phyloP scores from a whole-genome alignment of 2,329 filamentous ascomycete species.

The Epichloe baconii region DNA sequence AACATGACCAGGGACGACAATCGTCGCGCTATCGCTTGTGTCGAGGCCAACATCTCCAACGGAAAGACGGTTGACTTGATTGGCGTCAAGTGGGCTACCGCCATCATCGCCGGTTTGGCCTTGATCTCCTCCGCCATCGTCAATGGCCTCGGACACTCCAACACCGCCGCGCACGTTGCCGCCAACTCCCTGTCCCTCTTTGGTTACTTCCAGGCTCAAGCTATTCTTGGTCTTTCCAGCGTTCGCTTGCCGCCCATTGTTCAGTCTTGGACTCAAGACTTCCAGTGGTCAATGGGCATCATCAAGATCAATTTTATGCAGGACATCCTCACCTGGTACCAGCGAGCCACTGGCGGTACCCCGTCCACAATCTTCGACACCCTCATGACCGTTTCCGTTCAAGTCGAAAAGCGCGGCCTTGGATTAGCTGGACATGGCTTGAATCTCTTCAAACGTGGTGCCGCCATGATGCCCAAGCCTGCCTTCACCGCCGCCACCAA shows the following conservation, averaged over 20 bases:
- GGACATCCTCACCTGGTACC: slow-evolving; percentile 86
- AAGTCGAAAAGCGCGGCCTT: slow-evolving; percentile 55
- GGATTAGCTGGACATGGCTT: slow-evolving; percentile 25
- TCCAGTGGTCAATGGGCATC: slow-evolving; percentile 97
- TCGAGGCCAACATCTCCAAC: slow-evolving; percentile 80
- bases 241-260: slow-evolving; percentile 79
- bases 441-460: slow-evolving; percentile 40
- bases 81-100: slow-evolving; percentile 80
- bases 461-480: slow-evolving; percentile 35
- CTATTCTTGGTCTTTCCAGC: slow-evolving; percentile 74
- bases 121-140: slow-evolving; percentile 77
- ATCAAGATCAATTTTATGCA: slow-evolving; percentile 82
- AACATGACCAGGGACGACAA: slow-evolving; percentile 49
- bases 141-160: slow-evolving; percentile 81
- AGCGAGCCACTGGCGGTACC: slow-evolving; percentile 79
- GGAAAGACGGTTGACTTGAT: slow-evolving; percentile 83
- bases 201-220: slow-evolving; percentile 87
- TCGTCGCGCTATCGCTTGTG: slow-evolving; percentile 57
- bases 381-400: slow-evolving; percentile 63
- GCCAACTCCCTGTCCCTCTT: slow-evolving; percentile 91
- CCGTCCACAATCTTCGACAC: slow-evolving; percentile 68
- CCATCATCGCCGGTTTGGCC: slow-evolving; percentile 73
- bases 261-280: slow-evolving; percentile 89
- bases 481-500: slow-evolving; percentile 20
- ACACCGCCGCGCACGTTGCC: slow-evolving; percentile 87